phyloP scores from a whole-genome alignment of 345 rosid genomes.

The Chamaenerion angustifolium region DNA sequence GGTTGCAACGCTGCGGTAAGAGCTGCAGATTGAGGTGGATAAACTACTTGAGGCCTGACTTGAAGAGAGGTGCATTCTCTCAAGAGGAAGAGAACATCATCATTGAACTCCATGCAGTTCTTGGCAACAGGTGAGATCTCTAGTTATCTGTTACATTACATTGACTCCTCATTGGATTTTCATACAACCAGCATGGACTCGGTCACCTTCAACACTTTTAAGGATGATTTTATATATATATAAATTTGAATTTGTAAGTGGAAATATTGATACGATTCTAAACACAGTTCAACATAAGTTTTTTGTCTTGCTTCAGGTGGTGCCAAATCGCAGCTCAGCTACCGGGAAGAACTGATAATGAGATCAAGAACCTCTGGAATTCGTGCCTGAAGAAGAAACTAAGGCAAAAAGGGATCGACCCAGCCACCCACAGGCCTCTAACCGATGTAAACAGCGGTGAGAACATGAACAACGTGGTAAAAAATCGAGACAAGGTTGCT shows the following conservation, averaged over 20 bases:
- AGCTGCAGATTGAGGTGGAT: conserved; percentile 95
- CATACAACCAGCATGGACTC: no score
- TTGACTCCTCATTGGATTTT: no score
- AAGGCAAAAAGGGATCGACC: conserved; percentile 50
- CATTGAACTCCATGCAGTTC: conserved; percentile 73
- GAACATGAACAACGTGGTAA: no score
- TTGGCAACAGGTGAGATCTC: conserved; percentile 64
- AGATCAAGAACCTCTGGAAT: conserved; percentile 67
- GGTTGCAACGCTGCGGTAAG: conserved; percentile 88
- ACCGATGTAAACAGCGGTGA: conserved; percentile 36
- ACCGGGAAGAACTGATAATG: conserved; percentile 61
- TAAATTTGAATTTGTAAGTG: no score
- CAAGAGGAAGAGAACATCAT: conserved; percentile 77
- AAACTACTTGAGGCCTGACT: conserved; percentile 88
- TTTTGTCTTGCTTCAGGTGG: conserved; percentile 37
- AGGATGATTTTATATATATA: no score
- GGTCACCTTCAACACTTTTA: no score
- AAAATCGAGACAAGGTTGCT: conserved; percentile 11
- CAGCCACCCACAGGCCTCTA: conserved; percentile 49
- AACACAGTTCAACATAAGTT: no score
- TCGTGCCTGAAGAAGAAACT: conserved; percentile 63
- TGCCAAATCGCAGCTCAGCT: conserved; percentile 57
- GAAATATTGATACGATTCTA: no score
- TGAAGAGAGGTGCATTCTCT: conserved; percentile 94
- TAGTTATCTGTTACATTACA: no score